Conservation (phyloP, 495 filamentous ascomycete species). For the Penicilliopsis zonata region DNA sequence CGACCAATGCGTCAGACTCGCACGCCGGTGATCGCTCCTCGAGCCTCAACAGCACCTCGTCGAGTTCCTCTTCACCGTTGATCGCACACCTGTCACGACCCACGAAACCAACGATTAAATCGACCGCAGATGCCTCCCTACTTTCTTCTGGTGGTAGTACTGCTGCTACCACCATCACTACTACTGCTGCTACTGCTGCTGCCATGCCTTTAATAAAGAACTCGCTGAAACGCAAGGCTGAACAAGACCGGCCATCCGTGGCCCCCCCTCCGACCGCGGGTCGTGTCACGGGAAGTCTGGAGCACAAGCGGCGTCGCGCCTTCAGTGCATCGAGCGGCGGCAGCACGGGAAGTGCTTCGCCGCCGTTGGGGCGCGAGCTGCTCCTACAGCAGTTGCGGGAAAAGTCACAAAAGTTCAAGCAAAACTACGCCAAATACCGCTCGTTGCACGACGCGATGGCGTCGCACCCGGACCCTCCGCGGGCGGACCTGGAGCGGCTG, state of each 20-base stretch:
- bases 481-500: slow-evolving; percentile 43
- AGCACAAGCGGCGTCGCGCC: slow-evolving; percentile 34
- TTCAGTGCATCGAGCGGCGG: slow-evolving; percentile 30
- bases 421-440: slow-evolving; percentile 50
- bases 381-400: slow-evolving; percentile 30
- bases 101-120: slow-evolving; percentile 10
- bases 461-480: slow-evolving; percentile 35
- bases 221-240: slow-evolving; percentile 37
- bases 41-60: slow-evolving; percentile 30
- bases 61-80: slow-evolving; percentile 33
- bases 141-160: too few relatives aligned
- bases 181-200: too few relatives aligned
- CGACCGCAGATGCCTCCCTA: too few relatives aligned
- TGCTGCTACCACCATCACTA: too few relatives aligned
- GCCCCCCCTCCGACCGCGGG: slow-evolving; percentile 9
- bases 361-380: slow-evolving; percentile 30
- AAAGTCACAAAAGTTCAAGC: slow-evolving; percentile 50
- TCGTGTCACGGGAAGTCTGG: slow-evolving; percentile 21
- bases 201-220: too few relatives aligned
- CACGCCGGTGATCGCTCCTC: slow-evolving; percentile 30
- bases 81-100: slow-evolving; percentile 26
- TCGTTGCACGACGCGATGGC: slow-evolving; percentile 46
- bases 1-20: slow-evolving; percentile 60
- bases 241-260: slow-evolving; percentile 18
- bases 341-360: slow-evolving; percentile 30